These are phyloP conservation scores for Stenogyne calaminthoides DNA, from an alignment of 305 asterid genomes.

Conservation along the genomic window DNA sequence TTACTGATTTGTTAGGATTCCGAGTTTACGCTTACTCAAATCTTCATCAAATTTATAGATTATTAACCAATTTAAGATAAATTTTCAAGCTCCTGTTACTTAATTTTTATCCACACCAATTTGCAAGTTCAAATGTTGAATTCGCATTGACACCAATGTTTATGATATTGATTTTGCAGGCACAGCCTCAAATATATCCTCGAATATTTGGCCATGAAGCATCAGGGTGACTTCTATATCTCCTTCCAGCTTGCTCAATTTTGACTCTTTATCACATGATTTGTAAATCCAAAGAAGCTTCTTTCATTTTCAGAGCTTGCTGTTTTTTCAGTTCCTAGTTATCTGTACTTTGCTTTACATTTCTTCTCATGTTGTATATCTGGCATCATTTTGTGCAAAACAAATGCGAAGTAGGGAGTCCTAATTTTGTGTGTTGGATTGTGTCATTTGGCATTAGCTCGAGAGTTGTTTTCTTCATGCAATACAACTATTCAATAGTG, in stretches of 20 bases:
- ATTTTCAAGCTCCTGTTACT: neutral
- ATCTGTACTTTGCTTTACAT: neutral
- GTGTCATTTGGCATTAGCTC: neutral
- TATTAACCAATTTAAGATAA: neutral
- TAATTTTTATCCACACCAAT: neutral
- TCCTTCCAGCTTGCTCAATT: no score
- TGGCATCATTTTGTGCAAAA: neutral
- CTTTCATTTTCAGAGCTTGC: neutral
- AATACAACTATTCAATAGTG: conserved; percentile 8
- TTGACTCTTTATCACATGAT: neutral
- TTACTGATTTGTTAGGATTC: neutral
- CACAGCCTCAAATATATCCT: conserved; percentile 69
- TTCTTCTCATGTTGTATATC: neutral
- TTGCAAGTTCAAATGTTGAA: neutral
- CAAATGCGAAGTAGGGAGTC: neutral
- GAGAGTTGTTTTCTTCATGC: neutral
- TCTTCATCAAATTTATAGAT: neutral
- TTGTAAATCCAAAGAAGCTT: neutral
- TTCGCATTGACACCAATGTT: neutral
- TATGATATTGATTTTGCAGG: conserved; percentile 51
- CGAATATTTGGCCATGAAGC: conserved; percentile 97
- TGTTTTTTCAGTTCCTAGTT: neutral
- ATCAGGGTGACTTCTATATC: no score
- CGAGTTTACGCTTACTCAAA: neutral
- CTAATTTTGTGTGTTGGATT: neutral